phyloP scores from a whole-genome alignment of 805 yeast genomes.

The Ogataea henricii region DNA sequence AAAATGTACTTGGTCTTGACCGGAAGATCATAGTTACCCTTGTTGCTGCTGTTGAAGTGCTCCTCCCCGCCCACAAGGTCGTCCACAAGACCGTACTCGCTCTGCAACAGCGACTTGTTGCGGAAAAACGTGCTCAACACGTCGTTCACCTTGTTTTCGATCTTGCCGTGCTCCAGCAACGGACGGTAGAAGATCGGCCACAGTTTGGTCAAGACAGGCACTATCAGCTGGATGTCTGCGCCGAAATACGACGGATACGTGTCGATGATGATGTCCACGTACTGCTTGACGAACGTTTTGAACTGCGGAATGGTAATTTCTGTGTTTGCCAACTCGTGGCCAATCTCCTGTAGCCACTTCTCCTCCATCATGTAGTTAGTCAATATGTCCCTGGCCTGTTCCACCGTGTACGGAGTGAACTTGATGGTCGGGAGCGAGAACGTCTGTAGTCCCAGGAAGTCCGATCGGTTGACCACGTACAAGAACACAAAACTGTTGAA shows the following conservation, averaged over 20 bases:
- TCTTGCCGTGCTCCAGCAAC: constrained; percentile 20
- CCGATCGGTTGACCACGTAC: constrained; percentile 43
- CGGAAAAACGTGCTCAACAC: constrained; percentile 30
- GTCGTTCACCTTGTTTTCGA: constrained; percentile 28
- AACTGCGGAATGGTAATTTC: constrained; percentile 16
- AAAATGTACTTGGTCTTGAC: constrained; percentile 67
- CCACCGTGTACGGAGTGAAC: constrained; percentile 41
- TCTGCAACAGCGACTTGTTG: constrained; percentile 27
- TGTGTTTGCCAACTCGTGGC: background rate
- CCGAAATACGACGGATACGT: constrained; percentile 49
- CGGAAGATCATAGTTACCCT: constrained; percentile 49
- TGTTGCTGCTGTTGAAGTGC: constrained; percentile 5
- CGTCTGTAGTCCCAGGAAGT: constrained; percentile 41
- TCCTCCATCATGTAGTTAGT: constrained; percentile 17
- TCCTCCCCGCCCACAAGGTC: constrained; percentile 18
- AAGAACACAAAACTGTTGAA: constrained; percentile 38
- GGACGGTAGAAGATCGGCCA: constrained; percentile 37
- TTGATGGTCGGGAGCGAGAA: constrained; percentile 42
- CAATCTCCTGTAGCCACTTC: constrained; percentile 15
- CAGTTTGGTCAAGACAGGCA: constrained; percentile 30
- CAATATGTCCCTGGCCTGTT: constrained; percentile 41
- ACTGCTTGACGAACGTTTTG: constrained; percentile 34
- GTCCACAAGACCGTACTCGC: constrained; percentile 28
- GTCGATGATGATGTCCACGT: constrained; percentile 46
- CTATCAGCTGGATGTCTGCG: constrained; percentile 40